Conservation (phyloP, 805 yeast genomes). For the Zygoascus bituminiphila region DNA sequence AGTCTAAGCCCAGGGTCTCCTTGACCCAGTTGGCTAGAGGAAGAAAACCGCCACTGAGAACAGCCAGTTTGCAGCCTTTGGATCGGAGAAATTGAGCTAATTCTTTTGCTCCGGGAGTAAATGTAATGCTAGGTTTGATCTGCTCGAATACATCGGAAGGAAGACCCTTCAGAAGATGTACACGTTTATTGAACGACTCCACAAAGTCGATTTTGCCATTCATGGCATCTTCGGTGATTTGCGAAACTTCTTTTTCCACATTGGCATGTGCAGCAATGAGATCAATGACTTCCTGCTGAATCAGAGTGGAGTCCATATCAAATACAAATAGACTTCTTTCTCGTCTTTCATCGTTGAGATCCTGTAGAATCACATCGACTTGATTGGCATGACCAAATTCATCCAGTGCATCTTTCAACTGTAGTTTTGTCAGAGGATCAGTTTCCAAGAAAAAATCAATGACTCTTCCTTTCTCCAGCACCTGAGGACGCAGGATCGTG, state of each 20-base stretch:
- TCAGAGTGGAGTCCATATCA: conserved; percentile 97
- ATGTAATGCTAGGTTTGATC: conserved; percentile 53
- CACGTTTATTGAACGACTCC: conserved; percentile 70
- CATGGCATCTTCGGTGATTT: conserved; percentile 91
- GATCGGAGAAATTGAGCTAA: conserved; percentile 54
- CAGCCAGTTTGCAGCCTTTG: conserved; percentile 66
- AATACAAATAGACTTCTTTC: conserved; percentile 62
- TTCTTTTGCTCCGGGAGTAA: conserved; percentile 83
- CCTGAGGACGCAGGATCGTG: conserved; percentile 15
- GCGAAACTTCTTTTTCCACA: conserved; percentile 80
- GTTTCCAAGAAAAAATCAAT: conserved; percentile 30
- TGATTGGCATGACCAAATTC: conserved; percentile 22
- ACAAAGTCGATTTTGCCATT: conserved; percentile 91
- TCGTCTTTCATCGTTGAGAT: conserved; percentile 25
- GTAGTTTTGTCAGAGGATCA: conserved; percentile 13
- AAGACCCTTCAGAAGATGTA: conserved; percentile 72
- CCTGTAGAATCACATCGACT: conserved; percentile 40
- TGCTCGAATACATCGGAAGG: conserved; percentile 72
- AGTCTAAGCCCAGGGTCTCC: conserved; percentile 61
- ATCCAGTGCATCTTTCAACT: conserved; percentile 16
- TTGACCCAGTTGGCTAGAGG: conserved; percentile 78
- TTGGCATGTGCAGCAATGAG: conserved; percentile 89
- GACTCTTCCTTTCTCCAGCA: conserved; percentile 28
- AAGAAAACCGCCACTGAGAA: conserved; percentile 89
- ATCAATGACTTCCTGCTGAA: conserved; percentile 94